Evolutionary conservation across 495 filamentous ascomycete species (phyloP).

Genomic region (Hyaloscypha hepaticicola): DNA sequence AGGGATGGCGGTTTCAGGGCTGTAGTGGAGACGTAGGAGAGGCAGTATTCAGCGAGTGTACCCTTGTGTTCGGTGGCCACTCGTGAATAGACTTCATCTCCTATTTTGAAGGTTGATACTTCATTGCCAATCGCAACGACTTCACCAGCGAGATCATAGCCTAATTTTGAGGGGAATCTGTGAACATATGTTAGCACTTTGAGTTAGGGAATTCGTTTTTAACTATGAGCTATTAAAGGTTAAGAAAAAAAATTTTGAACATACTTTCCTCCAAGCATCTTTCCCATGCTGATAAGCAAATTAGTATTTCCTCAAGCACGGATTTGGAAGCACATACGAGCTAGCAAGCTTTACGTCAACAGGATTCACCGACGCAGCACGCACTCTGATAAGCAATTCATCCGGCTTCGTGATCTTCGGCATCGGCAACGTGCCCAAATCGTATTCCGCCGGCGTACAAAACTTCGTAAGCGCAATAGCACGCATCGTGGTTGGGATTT

Average conservation of each 20-base stretch:
- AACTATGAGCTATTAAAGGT: not conserved
- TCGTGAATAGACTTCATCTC: conserved; percentile 52
- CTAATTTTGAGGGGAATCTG: conserved; percentile 44
- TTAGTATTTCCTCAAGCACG: not conserved
- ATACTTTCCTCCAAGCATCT: conserved; percentile 29
- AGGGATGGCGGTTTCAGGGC: conserved; percentile 41
- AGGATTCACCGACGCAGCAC: conserved; percentile 49
- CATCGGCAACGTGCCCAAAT: conserved; percentile 42
- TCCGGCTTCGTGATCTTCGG: conserved; percentile 41
- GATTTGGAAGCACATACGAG: conserved; percentile 15
- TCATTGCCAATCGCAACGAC: conserved; percentile 44
- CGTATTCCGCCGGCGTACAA: conserved; percentile 42
- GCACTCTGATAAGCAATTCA: conserved; percentile 50
- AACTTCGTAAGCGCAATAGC: conserved; percentile 45
- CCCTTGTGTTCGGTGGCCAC: conserved; percentile 28
- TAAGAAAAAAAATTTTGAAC: conserved; percentile 22
- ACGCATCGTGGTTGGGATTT: conserved; percentile 44
- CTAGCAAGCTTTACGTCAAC: conserved; percentile 50
- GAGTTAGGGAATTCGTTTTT: not conserved
- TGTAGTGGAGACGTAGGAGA: conserved; percentile 31
- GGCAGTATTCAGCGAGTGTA: conserved; percentile 41
- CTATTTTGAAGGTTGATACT: conserved; percentile 45
- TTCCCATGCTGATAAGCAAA: conserved; percentile 18
- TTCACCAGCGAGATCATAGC: conserved; percentile 47
- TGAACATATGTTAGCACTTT: not conserved